Evolutionary conservation across 768 basidiomycete genomes (phyloP), one percentile per base, ranked within the genome.

Genomic region (Megacollybia marginata): DNA sequence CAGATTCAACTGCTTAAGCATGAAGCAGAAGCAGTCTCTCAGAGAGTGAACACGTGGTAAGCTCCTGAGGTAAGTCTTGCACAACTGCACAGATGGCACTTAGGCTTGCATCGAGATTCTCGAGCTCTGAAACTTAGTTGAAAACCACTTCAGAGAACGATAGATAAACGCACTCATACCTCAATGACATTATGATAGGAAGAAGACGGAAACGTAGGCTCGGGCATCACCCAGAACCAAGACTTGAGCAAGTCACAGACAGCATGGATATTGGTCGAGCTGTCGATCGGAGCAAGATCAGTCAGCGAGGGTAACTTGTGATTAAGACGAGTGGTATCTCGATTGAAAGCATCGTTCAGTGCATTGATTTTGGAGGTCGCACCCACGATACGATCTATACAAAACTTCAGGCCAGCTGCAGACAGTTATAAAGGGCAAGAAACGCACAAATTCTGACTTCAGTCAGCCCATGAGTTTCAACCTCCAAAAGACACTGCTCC

Each of bases 381-480:
- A 1, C 90, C 90, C 10, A 89, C 83, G 50, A 93, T 82, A 46
- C 90, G 89, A 67, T 92, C 89, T 91, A 52, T 34, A 18, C 12
- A 10, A 20, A 19, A 20, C 12, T 23, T 11, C 10, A 10, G 19
- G 10, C 11, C 20, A 9, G 20, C 20, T 10, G 12, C 11, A 44
- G 19, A 44, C 43, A 44, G 43, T 16, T 20, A 23, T 48, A 28
- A n/a, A 34, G 13, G 40, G 20, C 42, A 20, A 33, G 28, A 18
- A 33, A 72, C 85, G 57, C 64, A 88, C 89, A 92, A 23, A 92
- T 88, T 13, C 90, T 90, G 54, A 86, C 80, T 71, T 92, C 90
- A 15, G 69, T 78, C 55, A 92, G 66, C 11, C 90, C 90, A 48
- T 88, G 82, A 7, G 67, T 56, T 63, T 92, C 90, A 16, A 92